Base-by-base conservation (phyloP, 2,329 filamentous ascomycete species). In the Fusarium torreyae region DNA sequence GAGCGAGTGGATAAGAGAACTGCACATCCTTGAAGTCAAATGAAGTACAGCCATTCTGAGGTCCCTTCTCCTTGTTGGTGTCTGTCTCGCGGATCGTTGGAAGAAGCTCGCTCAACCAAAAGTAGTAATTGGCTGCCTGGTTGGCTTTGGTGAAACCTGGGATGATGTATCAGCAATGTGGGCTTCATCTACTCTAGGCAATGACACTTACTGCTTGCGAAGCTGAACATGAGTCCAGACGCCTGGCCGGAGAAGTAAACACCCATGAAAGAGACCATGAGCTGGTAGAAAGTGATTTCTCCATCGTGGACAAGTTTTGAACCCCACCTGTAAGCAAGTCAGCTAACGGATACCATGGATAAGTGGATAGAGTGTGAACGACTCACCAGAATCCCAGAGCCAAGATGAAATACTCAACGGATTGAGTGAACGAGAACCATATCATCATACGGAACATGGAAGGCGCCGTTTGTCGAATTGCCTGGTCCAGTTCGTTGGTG, bases 281-380 rank as follows among this genome's bases (percentile, higher is more conserved):
- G 82, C 57, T 80, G 76, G 60, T 88, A 87, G 75, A 88, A 87
- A 3, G 83, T 86, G 60, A 87, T 79, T 58, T 84, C 87, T 3
- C 75, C 75, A 77, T 74, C 80, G 44, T 81, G 28, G 13, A 31
- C 28, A 31, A 31, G 28, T 31, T 31, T 31, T 11, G 28, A 31
- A 31, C 28, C 28, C 28, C 28, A 31, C 28, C 28, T 31, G 10
- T 3, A 6, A 31, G 5, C 11, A 10, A 5, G 28, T 31, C 10
- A 31, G 28, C 10, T 11, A 13, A 31, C 10, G 5, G 10, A 31
- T 31, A 31, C 28, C 9, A 31, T 5, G 2, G 13, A 13, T 13
- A 31, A 11, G 28, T 31, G 28, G 10, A 3, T 13, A 31, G 6
- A 28, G 28, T 31, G 9, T 13, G 1, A 10, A 31, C 5, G 5